Evolutionary conservation across 2,329 filamentous ascomycete genomes (phyloP).

Genomic region (Apiospora kogelbergensis): DNA sequence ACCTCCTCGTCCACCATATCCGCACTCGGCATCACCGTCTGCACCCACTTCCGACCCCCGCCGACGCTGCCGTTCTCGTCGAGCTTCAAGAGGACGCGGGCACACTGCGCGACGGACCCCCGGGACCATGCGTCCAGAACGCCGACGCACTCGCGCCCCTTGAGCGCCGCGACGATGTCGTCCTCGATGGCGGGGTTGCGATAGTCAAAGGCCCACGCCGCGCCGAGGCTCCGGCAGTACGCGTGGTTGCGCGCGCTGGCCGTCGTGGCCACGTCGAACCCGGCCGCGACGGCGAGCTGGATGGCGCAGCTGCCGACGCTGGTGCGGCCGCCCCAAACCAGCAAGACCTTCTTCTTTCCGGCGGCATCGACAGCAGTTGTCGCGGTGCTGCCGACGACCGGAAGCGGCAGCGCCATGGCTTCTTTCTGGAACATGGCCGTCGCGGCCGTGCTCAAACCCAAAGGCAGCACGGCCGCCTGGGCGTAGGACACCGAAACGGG

Average conservation of each 20-base stretch:
- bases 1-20: slow-evolving; percentile 35
- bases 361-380: background rate
- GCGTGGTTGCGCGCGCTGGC: slow-evolving; percentile 30
- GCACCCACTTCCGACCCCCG: background rate
- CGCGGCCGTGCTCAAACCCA: slow-evolving; percentile 19
- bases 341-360: slow-evolving; percentile 6
- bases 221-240: slow-evolving; percentile 23
- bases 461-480: slow-evolving; percentile 19
- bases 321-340: slow-evolving; percentile 34
- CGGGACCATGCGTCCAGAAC: slow-evolving; percentile 22
- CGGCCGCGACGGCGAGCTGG: slow-evolving; percentile 39
- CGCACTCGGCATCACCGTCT: slow-evolving; percentile 21
- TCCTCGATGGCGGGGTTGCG: slow-evolving; percentile 23
- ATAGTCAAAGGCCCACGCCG: slow-evolving; percentile 25
- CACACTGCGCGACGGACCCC: slow-evolving; percentile 7
- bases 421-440: slow-evolving; percentile 16
- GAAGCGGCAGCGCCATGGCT: slow-evolving; percentile 11
- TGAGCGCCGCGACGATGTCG: slow-evolving; percentile 27
- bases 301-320: slow-evolving; percentile 42
- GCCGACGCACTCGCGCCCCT: slow-evolving; percentile 30
- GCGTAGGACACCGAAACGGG: slow-evolving; percentile 17
- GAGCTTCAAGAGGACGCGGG: slow-evolving; percentile 7
- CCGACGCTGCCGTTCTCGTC: background rate
- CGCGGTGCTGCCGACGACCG: background rate
- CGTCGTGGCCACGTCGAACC: slow-evolving; percentile 40